Evolutionary conservation across 78 protist genomes (phyloP).

Genomic region (Chrysochromulina parva): DNA sequence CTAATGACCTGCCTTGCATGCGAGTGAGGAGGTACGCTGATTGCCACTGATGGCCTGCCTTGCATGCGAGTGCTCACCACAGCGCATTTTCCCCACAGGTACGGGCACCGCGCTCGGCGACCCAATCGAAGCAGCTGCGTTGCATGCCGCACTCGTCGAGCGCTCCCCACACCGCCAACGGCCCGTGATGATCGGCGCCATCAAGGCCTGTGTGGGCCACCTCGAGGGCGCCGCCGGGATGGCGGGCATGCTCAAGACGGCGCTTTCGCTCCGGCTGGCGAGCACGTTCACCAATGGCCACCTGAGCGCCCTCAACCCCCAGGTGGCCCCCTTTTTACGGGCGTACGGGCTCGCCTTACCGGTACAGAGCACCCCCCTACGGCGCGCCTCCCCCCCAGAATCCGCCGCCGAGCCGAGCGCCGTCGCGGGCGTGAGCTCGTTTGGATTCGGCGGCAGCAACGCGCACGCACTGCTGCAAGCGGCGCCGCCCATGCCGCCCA

Average conservation of each 20-base stretch:
- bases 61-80: no score
- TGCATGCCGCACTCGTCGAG: not conserved
- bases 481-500: not conserved
- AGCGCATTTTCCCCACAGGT: no score
- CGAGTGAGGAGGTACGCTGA: no score
- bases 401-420: no score
- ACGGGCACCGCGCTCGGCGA: slow-evolving; percentile 70
- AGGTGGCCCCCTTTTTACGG: no score
- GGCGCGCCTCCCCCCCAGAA: no score
- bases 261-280: not conserved
- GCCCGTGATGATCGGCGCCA: slow-evolving; percentile 59
- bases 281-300: no score
- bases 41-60: no score
- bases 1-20: no score
- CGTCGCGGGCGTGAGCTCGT: not conserved
- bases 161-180: not conserved
- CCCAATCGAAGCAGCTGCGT: slow-evolving; percentile 44
- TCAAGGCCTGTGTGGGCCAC: slow-evolving; percentile 78
- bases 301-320: no score
- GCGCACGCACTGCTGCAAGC: slow-evolving; percentile 19
- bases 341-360: not conserved
- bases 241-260: not conserved
- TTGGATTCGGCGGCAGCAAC: slow-evolving; percentile 26
- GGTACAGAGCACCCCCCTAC: not conserved
- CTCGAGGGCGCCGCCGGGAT: slow-evolving; percentile 55